Base-by-base conservation (phyloP, 371 early-diverging fungal genomes). In the Rhizopus sp. region DNA sequence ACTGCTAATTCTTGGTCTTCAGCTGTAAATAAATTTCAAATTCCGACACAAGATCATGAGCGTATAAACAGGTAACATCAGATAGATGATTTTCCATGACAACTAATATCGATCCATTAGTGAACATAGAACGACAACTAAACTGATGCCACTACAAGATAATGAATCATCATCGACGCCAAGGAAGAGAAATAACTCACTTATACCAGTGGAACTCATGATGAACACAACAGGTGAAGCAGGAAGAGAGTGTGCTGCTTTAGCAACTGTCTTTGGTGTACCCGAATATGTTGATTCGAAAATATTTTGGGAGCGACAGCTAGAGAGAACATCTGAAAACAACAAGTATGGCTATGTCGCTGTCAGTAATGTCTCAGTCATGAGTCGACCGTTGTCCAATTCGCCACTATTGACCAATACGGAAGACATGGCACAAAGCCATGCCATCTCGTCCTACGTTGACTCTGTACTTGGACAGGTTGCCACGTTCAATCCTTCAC, bases 261-360 rank as follows among this genome's bases (percentile, higher is more conserved):
- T 78, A 9, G 79, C 79, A 5, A 75, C 76, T 5, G 79, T 78
- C 4, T 78, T 78, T 62, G 79, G 79, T 46, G 74, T 75, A 5
- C 73, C 70, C 30, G 79, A 78, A 55, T 78, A 78, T 34, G 66
- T 73, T 16, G 73, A 75, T 47, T 69, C 72, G 4, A 75, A 75
- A 46, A 56, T 71, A 31, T 68, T 78, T 23, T 78, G 79, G 79
- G 73, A 78, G 15, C 51, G 60, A 7, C 60, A 60, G 31, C 40
- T 55, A 13, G 57, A 60, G 39, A 47, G 41, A 32, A 34, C 41
- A 2, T 45, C 55, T 3, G 32, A 42, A 9, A 47, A 47, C 16
- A 38, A 30, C 8, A 61, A 55, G 32, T 58, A 64, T 40, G 59
- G 59, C 0, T 37, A 59, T 44, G 49, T 63, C 4, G 44, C 63